Conservation (phyloP, 352 stramenopile species). For the Globisporangium abappressorium region DNA sequence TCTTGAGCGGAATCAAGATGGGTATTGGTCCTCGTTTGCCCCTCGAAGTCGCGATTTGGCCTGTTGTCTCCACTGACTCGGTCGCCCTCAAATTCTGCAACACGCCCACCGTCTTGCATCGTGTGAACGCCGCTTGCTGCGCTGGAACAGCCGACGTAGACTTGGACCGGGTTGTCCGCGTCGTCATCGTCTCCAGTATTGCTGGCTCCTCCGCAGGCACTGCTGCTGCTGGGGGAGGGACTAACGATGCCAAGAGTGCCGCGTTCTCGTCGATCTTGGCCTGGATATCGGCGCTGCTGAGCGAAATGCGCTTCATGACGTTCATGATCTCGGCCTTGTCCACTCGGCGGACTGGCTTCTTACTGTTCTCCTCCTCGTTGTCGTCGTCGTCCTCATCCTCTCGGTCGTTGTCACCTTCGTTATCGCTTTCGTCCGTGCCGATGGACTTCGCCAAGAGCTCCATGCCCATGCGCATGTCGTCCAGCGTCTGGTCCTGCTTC, state of each 20-base stretch:
- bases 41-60: background rate
- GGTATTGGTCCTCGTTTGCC: background rate
- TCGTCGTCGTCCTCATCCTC: no score
- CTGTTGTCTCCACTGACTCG: background rate
- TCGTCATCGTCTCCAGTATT: background rate
- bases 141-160: background rate
- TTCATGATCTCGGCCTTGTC: slow-evolving; percentile 7
- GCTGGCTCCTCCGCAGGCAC: no score
- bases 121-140: background rate
- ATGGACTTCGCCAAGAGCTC: slow-evolving; percentile 64
- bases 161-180: background rate
- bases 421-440: slow-evolving; percentile 59
- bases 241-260: background rate
- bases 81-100: background rate
- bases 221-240: background rate
- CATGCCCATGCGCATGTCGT: slow-evolving; percentile 55
- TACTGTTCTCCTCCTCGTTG: slow-evolving; percentile 19
- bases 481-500: slow-evolving; percentile 56
- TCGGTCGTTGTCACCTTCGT: slow-evolving; percentile 16
- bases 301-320: slow-evolving; percentile 18
- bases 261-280: slow-evolving; percentile 18
- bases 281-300: slow-evolving; percentile 14
- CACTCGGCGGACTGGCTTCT: background rate
- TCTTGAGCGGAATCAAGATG: background rate
- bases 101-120: slow-evolving; percentile 9